Percentiles rank a stretch among this genome's conserved stretches.
These are phyloP conservation scores for Aspergillus amoenus DNA, from an alignment of 2,329 filamentous ascomycete genomes.

Conservation along the genomic window DNA sequence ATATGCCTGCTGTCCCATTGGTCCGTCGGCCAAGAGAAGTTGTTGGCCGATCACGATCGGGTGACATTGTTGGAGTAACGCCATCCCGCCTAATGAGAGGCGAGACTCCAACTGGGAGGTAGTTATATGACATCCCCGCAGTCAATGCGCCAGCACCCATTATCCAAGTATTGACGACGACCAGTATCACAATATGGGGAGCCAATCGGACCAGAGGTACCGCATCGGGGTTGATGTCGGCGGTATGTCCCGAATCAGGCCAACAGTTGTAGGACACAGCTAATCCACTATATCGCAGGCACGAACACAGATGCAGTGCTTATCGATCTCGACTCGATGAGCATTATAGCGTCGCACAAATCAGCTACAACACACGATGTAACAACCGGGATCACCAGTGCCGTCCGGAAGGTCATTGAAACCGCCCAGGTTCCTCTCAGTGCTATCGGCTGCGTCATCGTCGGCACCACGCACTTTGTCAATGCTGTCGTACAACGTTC, in stretches of 20 bases:
- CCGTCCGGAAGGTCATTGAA: slow-evolving; percentile 27
- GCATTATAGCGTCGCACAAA: slow-evolving; percentile 35
- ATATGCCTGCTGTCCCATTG: background rate
- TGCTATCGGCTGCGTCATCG: slow-evolving; percentile 47
- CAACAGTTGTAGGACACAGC: background rate
- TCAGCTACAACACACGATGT: slow-evolving; percentile 43
- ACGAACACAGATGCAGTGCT: slow-evolving; percentile 40
- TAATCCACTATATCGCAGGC: slow-evolving; percentile 18
- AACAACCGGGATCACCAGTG: slow-evolving; percentile 42
- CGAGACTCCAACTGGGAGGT: background rate
- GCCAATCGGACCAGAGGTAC: slow-evolving; percentile 1
- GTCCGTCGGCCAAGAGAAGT: background rate
- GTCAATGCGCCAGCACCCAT: background rate
- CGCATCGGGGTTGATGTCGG: slow-evolving; percentile 23
- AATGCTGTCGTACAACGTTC: slow-evolving; percentile 46
- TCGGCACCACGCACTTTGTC: slow-evolving; percentile 55
- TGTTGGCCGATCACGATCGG: slow-evolving; percentile 2
- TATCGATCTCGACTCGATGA: slow-evolving; percentile 25
- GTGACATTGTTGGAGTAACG: background rate
- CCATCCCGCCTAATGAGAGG: background rate
- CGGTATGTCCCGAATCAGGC: slow-evolving; percentile 2
- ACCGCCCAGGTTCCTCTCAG: slow-evolving; percentile 19
- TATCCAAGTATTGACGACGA: too few relatives aligned
- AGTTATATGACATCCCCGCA: background rate
- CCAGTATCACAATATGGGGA: background rate